Conservation (phyloP, 345 rosid genomes). For the Microcos paniculata region DNA sequence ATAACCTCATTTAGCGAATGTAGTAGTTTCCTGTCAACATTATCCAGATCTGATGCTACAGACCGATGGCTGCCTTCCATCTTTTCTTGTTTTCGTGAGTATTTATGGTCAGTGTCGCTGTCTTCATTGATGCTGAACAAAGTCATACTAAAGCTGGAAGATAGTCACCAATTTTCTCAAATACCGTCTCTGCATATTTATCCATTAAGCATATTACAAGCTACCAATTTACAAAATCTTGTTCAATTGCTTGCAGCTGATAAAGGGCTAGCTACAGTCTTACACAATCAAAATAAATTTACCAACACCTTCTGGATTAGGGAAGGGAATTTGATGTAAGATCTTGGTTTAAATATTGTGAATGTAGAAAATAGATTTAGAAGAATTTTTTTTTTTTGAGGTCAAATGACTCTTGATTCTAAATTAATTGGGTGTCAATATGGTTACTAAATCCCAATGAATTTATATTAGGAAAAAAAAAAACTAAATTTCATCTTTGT, state of each 20-base stretch:
- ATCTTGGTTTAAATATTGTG: too few species aligned
- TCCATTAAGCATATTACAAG: not conserved
- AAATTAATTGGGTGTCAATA: too few species aligned
- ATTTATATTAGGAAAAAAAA: not conserved
- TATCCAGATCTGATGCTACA: not conserved
- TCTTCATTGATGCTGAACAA: not conserved
- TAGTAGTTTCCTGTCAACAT: not conserved
- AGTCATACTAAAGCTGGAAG: not conserved
- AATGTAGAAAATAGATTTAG: too few species aligned
- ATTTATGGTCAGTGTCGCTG: not conserved
- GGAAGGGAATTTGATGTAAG: too few species aligned
- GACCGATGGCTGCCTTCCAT: not conserved
- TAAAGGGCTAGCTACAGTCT: not conserved
- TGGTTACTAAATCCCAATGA: too few species aligned
- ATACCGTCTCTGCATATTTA: not conserved
- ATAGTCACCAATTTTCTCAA: not conserved
- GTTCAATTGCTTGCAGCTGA: not conserved
- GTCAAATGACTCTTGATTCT: too few species aligned
- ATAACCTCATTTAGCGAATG: not conserved
- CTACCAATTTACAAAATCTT: not conserved
- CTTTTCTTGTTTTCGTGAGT: not conserved
- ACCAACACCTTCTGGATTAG: too few species aligned
- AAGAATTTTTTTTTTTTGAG: too few species aligned
- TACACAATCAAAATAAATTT: too few species aligned
- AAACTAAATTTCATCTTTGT: not conserved